Conservation (phyloP, 2,329 filamentous ascomycete species). For the Penicillium sp. region DNA sequence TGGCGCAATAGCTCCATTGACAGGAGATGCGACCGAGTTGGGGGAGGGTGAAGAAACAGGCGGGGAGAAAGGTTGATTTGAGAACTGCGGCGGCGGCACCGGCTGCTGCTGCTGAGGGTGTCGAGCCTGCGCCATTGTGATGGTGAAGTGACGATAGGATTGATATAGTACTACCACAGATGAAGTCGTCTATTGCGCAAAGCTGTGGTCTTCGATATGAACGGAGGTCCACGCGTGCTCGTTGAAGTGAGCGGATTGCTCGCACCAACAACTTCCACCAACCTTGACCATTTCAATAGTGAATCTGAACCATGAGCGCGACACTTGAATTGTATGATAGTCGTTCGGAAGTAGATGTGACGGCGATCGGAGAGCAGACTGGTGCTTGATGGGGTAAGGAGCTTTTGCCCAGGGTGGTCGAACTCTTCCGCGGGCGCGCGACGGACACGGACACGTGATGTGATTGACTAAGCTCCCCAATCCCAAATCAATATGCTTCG, state of each 20-base stretch:
- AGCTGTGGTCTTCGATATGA: constrained; percentile 22
- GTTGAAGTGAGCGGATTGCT: constrained; percentile 41
- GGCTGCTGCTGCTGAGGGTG: constrained; percentile 25
- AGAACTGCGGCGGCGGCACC: constrained; percentile 45
- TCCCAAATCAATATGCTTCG: constrained; percentile 4
- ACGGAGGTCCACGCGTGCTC: constrained; percentile 32
- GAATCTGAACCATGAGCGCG: constrained; percentile 21
- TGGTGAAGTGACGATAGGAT: constrained; percentile 10
- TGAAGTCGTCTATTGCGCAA: constrained; percentile 21
- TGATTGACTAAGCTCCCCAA: constrained; percentile 15
- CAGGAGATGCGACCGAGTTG: constrained; percentile 52
- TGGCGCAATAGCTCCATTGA: constrained; percentile 53
- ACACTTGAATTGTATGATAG: constrained; percentile 1
- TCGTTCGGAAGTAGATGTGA: neutral
- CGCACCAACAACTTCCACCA: constrained; percentile 37
- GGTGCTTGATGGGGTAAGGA: constrained; percentile 18
- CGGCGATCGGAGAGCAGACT: constrained; percentile 9
- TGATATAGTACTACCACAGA: constrained; percentile 9
- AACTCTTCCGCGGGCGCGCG: constrained; percentile 28
- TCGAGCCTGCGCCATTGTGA: constrained; percentile 63
- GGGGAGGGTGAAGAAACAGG: constrained; percentile 65
- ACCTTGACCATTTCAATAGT: constrained; percentile 41
- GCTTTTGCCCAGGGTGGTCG: constrained; percentile 20
- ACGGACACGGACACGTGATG: constrained; percentile 22
- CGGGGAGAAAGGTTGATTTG: constrained; percentile 62